Evolutionary conservation across 2,329 filamentous ascomycete genomes (phyloP).

Genomic region (Sclerotinia subarctica): DNA sequence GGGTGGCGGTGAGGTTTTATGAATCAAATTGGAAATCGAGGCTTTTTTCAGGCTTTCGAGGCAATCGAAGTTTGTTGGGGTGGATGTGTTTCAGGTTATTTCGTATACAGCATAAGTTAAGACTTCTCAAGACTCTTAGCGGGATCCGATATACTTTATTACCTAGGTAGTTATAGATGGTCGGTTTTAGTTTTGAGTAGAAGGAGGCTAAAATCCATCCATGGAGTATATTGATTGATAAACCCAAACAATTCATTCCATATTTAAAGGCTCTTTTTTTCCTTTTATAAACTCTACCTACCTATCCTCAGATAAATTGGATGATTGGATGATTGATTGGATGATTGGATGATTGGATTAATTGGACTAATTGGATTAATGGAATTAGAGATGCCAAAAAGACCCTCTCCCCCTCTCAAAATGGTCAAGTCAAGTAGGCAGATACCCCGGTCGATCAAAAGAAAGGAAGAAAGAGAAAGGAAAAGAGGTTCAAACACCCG

Average conservation of each 20-base stretch:
- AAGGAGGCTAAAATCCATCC: neutral
- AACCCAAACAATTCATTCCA: neutral
- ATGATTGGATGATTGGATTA: neutral
- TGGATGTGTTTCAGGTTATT: constrained; percentile 19
- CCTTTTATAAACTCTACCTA: neutral
- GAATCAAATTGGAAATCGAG: constrained; percentile 13
- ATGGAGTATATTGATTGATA: neutral
- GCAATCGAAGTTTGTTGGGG: neutral
- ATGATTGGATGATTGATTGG: neutral
- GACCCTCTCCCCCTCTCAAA: constrained; percentile 3
- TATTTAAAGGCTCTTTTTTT: neutral
- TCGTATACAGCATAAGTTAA: constrained; percentile 7
- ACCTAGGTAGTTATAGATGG: neutral
- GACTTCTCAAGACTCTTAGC: neutral
- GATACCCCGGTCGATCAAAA: neutral
- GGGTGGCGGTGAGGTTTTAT: constrained; percentile 35
- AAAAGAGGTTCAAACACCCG: constrained; percentile 6
- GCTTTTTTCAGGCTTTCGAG: neutral
- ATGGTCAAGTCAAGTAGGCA: neutral
- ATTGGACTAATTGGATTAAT: neutral
- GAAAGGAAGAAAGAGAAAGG: neutral
- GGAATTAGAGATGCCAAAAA: neutral
- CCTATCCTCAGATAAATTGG: neutral
- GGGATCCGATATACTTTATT: neutral
- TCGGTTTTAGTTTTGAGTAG: neutral